Conservation (phyloP, 2,329 filamentous ascomycete species). For the Aureobasidium musti region DNA sequence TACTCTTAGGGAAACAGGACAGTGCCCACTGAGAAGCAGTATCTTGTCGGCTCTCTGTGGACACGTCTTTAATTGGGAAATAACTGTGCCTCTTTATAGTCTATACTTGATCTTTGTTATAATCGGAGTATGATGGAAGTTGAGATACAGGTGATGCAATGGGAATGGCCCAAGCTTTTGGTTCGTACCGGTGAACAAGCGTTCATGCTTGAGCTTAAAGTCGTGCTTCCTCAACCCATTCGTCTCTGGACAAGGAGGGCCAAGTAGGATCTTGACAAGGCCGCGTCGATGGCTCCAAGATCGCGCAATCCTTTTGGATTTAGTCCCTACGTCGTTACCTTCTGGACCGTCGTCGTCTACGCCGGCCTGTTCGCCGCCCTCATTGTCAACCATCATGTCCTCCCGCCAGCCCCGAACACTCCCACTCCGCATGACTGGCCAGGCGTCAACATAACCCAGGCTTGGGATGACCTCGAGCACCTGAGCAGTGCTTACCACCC, state of each 20-base stretch:
- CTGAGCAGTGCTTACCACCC: conserved; percentile 79
- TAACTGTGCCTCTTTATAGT: too few species aligned
- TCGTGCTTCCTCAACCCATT: not conserved
- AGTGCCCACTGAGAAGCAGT: too few species aligned
- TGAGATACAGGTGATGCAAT: not conserved
- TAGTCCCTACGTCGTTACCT: conserved; percentile 74
- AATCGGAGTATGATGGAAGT: too few species aligned
- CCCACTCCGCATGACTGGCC: conserved; percentile 50
- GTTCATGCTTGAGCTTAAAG: conserved; percentile 13
- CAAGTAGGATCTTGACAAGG: not conserved
- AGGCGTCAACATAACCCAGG: conserved; percentile 79
- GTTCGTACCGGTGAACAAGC: not conserved
- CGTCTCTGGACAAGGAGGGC: not conserved
- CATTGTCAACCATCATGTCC: conserved; percentile 72
- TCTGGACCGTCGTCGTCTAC: conserved; percentile 76
- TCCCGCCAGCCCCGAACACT: conserved; percentile 70
- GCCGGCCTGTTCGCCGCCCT: conserved; percentile 70
- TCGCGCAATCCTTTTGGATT: conserved; percentile 65
- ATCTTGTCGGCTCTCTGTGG: too few species aligned
- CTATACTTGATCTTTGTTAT: too few species aligned
- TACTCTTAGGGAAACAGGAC: too few species aligned
- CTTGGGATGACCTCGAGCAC: conserved; percentile 78
- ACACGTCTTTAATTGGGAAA: too few species aligned
- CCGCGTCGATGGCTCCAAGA: conserved; percentile 18
- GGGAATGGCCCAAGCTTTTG: conserved; percentile 11